A percentile compares a stretch with the other conserved stretches of the same genome.
Evolutionary conservation across 225 moss, liverwort and hornwort species (phyloP).

Genomic region (Pseudisothecium myosuroides): DNA sequence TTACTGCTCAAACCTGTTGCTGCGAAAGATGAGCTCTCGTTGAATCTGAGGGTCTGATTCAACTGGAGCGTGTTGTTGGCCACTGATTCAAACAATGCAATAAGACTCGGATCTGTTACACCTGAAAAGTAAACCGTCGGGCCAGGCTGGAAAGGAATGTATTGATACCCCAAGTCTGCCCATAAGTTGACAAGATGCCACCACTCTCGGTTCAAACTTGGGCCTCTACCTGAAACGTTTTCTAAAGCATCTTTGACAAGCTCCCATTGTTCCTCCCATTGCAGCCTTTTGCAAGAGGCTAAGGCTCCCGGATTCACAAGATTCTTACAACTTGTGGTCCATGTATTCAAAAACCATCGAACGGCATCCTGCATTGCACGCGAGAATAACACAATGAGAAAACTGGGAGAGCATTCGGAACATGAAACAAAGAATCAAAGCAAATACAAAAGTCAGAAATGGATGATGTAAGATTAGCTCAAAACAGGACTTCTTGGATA

Average conservation of each 20-base stretch:
- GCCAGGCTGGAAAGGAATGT: slow-evolving; percentile 78
- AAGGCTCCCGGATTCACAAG: slow-evolving; percentile 8
- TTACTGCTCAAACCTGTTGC: slow-evolving; percentile 1
- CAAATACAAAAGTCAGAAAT: background rate
- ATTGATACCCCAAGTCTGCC: slow-evolving; percentile 85
- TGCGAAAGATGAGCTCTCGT: background rate
- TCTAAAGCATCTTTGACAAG: slow-evolving; percentile 36
- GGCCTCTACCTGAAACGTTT: slow-evolving; percentile 39
- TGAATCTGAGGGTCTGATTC: background rate
- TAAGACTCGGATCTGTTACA: slow-evolving; percentile 75
- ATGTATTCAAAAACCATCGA: slow-evolving; percentile 68
- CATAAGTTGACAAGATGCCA: slow-evolving; percentile 65
- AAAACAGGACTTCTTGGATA: background rate
- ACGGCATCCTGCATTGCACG: slow-evolving; percentile 56
- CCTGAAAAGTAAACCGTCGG: slow-evolving; percentile 65
- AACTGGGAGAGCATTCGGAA: background rate
- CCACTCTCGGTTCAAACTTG: slow-evolving; percentile 57
- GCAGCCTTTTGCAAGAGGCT: slow-evolving; percentile 45
- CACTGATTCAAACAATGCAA: slow-evolving; percentile 48
- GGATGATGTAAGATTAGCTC: background rate
- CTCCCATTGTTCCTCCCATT: slow-evolving; percentile 53
- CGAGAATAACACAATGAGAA: background rate
- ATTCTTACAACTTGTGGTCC: slow-evolving; percentile 52
- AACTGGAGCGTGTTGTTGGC: slow-evolving; percentile 22
- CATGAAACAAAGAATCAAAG: background rate